A percentile compares a stretch with the other conserved stretches of the same genome.
Evolutionary conservation across 352 stramenopile genomes (phyloP).

Genomic region (Pythium vanterpoolii): DNA sequence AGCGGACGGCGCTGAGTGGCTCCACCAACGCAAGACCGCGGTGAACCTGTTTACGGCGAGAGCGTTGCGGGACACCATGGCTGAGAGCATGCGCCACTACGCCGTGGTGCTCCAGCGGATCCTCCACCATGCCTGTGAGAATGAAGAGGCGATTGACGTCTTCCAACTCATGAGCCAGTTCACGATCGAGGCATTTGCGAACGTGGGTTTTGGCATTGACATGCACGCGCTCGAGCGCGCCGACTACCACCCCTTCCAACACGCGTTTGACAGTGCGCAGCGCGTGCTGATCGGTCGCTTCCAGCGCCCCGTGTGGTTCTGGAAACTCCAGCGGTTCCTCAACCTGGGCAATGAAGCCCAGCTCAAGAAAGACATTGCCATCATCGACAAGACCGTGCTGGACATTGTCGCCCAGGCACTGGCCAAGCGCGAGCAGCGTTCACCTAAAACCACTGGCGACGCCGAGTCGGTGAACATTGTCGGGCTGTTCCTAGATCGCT

Average conservation of each 20-base stretch:
- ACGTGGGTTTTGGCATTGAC: constrained; percentile 39
- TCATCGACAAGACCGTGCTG: constrained; percentile 48
- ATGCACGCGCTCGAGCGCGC: constrained; percentile 17
- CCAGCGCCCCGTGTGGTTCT: constrained; percentile 34
- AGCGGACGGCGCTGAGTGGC: constrained; percentile 24
- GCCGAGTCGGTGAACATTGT: constrained; percentile 30
- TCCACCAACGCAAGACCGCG: constrained; percentile 46
- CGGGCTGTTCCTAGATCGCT: constrained; percentile 45
- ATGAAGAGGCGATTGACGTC: constrained; percentile 25
- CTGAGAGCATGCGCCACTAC: not conserved
- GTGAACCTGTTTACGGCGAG: constrained; percentile 46
- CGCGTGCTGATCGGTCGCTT: constrained; percentile 29
- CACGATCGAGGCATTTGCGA: constrained; percentile 44
- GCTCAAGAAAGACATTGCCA: constrained; percentile 30
- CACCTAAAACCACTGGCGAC: not conserved
- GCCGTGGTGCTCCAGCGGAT: not conserved
- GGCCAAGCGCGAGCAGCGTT: constrained; percentile 5
- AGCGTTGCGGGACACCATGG: constrained; percentile 37
- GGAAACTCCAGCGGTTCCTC: constrained; percentile 40
- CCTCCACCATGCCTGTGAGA: constrained; percentile 15
- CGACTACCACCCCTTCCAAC: constrained; percentile 25
- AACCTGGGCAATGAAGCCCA: constrained; percentile 33
- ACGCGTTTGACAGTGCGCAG: constrained; percentile 40
- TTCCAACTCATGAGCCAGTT: constrained; percentile 39
- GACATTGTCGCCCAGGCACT: constrained; percentile 43